These are phyloP conservation scores for Eucalyptus regnans DNA, from an alignment of 345 rosid species.

Conservation along the genomic window DNA sequence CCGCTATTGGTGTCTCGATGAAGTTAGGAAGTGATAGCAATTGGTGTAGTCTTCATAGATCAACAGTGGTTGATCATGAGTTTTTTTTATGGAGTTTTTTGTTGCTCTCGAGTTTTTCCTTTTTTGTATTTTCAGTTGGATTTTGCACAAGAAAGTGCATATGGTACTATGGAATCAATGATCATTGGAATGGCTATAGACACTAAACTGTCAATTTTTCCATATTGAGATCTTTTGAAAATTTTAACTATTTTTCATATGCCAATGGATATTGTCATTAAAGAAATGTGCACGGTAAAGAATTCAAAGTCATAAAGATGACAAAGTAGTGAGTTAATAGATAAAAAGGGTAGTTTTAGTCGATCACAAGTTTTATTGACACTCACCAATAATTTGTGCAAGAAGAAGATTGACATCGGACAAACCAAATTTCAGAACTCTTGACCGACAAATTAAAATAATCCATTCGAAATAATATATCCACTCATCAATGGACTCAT, in stretches of 20 bases:
- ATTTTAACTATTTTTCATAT: too few relatives aligned
- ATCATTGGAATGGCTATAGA: background rate
- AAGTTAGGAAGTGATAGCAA: background rate
- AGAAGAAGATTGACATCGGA: too few relatives aligned
- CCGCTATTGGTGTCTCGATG: background rate
- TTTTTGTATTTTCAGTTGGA: background rate
- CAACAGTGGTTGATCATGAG: background rate
- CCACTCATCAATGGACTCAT: too few relatives aligned
- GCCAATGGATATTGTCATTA: background rate
- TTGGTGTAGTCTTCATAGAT: background rate
- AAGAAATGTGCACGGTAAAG: background rate
- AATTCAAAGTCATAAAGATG: background rate
- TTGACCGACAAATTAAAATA: rapidly evolving
- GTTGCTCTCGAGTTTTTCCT: background rate
- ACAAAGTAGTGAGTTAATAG: background rate
- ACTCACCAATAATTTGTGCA: too few relatives aligned
- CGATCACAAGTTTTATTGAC: background rate
- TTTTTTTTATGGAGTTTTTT: background rate
- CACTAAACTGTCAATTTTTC: background rate
- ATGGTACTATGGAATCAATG: background rate
- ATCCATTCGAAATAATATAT: too few relatives aligned
- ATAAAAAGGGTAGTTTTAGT: background rate
- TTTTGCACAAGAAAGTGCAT: background rate
- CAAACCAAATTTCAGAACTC: too few relatives aligned
- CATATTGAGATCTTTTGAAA: background rate